Percentiles rank a stretch among this genome's conserved stretches.
Conservation (phyloP, 1,284 basidiomycete genomes). For the Puccinia horiana region DNA sequence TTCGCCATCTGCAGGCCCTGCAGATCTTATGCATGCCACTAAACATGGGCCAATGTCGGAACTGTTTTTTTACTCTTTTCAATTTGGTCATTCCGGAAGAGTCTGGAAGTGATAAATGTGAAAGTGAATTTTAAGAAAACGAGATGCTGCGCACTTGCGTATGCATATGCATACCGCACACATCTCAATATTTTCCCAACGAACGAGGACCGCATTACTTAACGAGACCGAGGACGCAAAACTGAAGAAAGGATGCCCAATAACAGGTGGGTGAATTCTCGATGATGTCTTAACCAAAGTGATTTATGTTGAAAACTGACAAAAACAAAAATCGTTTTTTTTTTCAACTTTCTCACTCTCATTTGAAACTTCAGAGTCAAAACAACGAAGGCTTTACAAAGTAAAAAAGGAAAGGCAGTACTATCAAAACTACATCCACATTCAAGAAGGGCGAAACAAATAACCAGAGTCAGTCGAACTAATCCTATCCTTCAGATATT, state of each 20-base stretch:
- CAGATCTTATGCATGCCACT: no score
- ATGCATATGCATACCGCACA: no score
- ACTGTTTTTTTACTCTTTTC: no score
- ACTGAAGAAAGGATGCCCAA: background rate
- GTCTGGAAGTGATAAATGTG: no score
- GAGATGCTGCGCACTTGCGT: no score
- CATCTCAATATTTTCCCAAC: no score
- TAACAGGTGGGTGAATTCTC: background rate
- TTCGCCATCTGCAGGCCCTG: no score
- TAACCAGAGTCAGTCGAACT: constrained; percentile 24
- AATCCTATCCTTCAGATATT: background rate
- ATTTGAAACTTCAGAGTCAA: constrained; percentile 21
- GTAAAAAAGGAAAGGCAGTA: constrained; percentile 37
- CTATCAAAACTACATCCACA: constrained; percentile 42
- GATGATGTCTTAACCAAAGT: background rate
- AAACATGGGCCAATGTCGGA: no score
- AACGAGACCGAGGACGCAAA: background rate
- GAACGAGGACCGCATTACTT: background rate
- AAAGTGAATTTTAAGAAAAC: no score
- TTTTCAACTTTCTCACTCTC: background rate
- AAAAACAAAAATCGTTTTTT: background rate
- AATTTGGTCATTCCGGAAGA: no score
- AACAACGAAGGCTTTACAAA: constrained; percentile 37
- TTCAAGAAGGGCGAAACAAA: constrained; percentile 42
- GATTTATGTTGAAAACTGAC: background rate